Conservation (phyloP, 1,284 basidiomycete species). For the Pterulicium gracile region DNA sequence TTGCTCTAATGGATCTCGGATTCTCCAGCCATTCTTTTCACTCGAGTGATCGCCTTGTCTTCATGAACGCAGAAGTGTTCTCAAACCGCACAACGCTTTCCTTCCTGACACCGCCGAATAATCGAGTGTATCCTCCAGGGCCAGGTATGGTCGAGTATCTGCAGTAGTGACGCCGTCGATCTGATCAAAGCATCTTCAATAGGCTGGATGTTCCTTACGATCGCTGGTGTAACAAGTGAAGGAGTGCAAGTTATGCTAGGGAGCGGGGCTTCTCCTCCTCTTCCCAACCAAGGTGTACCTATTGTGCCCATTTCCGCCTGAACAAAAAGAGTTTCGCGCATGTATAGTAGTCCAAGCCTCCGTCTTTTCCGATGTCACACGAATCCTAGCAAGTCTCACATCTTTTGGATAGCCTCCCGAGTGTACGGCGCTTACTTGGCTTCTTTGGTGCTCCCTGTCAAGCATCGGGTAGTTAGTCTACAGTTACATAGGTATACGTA, state of each 20-base stretch:
- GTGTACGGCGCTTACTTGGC: too few relatives aligned
- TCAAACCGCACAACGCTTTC: background rate
- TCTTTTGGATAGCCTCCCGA: too few relatives aligned
- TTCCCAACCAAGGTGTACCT: background rate
- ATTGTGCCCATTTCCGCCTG: too few relatives aligned
- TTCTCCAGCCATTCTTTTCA: background rate
- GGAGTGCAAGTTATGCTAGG: background rate
- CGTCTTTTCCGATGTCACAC: too few relatives aligned
- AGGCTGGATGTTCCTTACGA: background rate
- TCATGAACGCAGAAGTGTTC: background rate
- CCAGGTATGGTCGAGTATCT: background rate
- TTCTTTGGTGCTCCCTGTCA: too few relatives aligned
- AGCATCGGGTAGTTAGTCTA: too few relatives aligned
- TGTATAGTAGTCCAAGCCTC: too few relatives aligned
- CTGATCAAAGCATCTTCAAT: background rate
- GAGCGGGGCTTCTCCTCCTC: background rate
- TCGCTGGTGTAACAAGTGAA: background rate
- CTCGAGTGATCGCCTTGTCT: background rate
- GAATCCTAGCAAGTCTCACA: too few relatives aligned
- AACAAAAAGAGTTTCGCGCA: too few relatives aligned
- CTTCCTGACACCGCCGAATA: background rate
- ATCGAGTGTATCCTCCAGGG: background rate
- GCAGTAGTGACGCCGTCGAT: background rate
- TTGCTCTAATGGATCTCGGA: background rate
- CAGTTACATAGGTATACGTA: too few relatives aligned